Evolutionary conservation across 768 basidiomycete genomes (phyloP), one percentile per base, ranked within the genome.

Genomic region (Glaciozyma antarctica): DNA sequence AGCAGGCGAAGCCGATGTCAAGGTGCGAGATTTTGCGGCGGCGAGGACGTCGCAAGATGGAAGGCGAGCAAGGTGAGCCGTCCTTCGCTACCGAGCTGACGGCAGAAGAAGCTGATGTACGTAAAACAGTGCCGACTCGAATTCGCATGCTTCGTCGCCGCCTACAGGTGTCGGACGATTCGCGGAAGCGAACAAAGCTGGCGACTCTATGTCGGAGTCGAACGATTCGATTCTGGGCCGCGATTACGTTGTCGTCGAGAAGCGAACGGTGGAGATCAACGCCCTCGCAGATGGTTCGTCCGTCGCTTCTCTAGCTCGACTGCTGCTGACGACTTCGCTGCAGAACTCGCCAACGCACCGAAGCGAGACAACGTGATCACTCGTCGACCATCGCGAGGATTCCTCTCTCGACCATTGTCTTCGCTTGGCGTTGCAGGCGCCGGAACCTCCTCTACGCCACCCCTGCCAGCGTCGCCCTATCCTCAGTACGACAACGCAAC

Each of bases 241-340:
- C 60, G 94, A 98, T 73, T 99, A 99, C 72, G 94, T 98, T 0
- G 82, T 99, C 1, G 88, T 98, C 2, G 92, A 87, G 51, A 91
- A 99, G 61, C 82, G 86, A 58, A 88, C 88, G 2, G 88, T 97
- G 3, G 93, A 98, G 75, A 90, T 97, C 75, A 90, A 90, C 75
- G 84, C 85, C 21, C 83, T 90, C 4, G 87, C 94, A 2, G 94
- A 98, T 78, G 93, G 93, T 88, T 66, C 72, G 84, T 76, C 48
- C 28, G 13, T 32, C 52, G 12, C 24, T 60, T 45, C 21, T n/a
- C 17, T 26, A 15, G 53, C 41, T n/a, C 3, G 26, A 22, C n/a
- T 34, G 1, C 0, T 22, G 19, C 60, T 58, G 43, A 59, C 34
- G 16, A 28, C 32, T 22, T 22, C n/a, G 15, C 43, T 9, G 16